Evolutionary conservation across 116 monocot species (phyloP).

Genomic region (Cymodocea nodosa): DNA sequence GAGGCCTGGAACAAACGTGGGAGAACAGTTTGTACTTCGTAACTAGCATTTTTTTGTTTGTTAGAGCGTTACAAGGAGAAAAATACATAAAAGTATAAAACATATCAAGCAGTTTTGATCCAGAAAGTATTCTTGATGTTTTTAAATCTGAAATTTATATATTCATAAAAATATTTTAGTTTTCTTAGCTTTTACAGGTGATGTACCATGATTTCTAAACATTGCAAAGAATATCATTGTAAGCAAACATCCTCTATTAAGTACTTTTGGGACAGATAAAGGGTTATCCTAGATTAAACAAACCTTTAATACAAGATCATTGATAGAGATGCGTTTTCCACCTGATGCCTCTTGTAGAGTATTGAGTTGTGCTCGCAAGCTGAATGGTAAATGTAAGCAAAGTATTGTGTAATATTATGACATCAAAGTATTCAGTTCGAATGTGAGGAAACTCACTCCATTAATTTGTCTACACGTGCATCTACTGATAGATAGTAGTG

Average conservation of each 20-base stretch:
- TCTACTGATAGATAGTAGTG: constrained; percentile 97
- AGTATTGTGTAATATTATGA: background rate
- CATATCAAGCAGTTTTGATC: too few relatives aligned
- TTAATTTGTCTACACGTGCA: constrained; percentile 77
- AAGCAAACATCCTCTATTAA: too few relatives aligned
- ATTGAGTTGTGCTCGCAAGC: constrained; percentile 70
- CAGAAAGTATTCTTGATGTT: too few relatives aligned
- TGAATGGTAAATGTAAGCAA: constrained; percentile 8
- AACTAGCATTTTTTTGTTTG: too few relatives aligned
- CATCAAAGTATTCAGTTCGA: background rate
- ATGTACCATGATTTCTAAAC: background rate
- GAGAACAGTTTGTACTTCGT: too few relatives aligned
- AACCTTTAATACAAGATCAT: constrained; percentile 99
- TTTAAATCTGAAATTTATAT: too few relatives aligned
- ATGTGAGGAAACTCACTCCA: constrained; percentile 40
- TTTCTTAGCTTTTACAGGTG: too few relatives aligned
- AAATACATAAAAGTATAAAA: too few relatives aligned
- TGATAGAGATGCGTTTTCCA: constrained; percentile 78
- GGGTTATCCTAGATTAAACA: background rate
- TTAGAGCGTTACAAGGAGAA: too few relatives aligned
- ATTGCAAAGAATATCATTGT: background rate
- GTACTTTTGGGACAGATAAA: background rate
- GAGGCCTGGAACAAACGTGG: too few relatives aligned
- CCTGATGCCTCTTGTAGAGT: constrained; percentile 86
- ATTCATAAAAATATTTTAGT: too few relatives aligned